Percentiles rank a stretch among this genome's conserved stretches.
Conservation (phyloP, 495 filamentous ascomycete genomes). For the Tetracladium setigerum region DNA sequence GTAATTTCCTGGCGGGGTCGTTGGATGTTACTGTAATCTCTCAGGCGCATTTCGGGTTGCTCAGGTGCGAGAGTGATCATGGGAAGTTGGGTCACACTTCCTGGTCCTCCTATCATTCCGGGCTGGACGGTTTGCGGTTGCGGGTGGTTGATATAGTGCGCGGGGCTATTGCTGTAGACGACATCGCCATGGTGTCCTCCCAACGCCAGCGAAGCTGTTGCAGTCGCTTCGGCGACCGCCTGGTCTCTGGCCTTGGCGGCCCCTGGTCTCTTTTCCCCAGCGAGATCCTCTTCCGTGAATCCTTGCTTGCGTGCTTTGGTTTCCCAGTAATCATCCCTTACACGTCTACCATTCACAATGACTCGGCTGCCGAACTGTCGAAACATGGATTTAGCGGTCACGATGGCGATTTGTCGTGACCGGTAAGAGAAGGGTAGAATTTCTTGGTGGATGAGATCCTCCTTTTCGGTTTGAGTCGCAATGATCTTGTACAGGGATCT, state of each 20-base stretch:
- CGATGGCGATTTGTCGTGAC: constrained; percentile 96
- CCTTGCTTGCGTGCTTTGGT: constrained; percentile 94
- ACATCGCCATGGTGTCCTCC: constrained; percentile 68
- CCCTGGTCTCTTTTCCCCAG: constrained; percentile 93
- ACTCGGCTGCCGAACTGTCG: constrained; percentile 96
- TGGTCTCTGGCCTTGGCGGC: constrained; percentile 83
- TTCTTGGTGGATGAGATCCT: constrained; percentile 90
- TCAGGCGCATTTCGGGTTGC: constrained; percentile 66
- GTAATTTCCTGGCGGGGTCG: constrained; percentile 85
- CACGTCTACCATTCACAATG: constrained; percentile 79
- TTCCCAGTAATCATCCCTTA: constrained; percentile 98
- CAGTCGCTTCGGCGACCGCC: constrained; percentile 45
- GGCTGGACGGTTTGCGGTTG: constrained; percentile 62
- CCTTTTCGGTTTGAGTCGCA: constrained; percentile 90
- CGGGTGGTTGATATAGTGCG: constrained; percentile 48
- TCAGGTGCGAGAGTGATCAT: constrained; percentile 78
- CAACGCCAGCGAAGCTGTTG: constrained; percentile 37
- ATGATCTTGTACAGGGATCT: constrained; percentile 97
- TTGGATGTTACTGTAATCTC: constrained; percentile 76
- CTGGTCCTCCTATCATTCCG: constrained; percentile 56
- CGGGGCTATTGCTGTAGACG: constrained; percentile 69
- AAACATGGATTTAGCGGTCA: constrained; percentile 98
- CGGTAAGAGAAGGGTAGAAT: constrained; percentile 96
- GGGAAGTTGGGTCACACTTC: constrained; percentile 63
- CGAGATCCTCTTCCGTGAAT: constrained; percentile 94